These are phyloP conservation scores for Lipomyces starkeyi DNA, from an alignment of 805 yeast species.

Conservation along the genomic window DNA sequence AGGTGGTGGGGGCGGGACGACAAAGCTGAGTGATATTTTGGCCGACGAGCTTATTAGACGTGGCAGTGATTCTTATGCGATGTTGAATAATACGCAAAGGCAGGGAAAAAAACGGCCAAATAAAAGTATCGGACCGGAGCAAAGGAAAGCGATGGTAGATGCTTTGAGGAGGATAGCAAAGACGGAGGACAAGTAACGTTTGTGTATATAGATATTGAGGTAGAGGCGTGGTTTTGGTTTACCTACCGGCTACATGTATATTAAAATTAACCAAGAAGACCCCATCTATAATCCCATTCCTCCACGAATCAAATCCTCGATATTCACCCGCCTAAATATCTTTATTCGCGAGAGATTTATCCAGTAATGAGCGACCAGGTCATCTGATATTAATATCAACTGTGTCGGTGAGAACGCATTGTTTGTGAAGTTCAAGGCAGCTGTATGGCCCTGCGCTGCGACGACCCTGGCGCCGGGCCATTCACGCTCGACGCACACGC, in stretches of 20 bases:
- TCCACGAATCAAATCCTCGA: constrained; percentile 27
- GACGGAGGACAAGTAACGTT: not conserved
- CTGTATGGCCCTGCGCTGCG: constrained; percentile 35
- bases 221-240: too few relatives aligned
- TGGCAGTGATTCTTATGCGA: not conserved
- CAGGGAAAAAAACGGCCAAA: not conserved
- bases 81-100: not conserved
- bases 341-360: constrained; percentile 21
- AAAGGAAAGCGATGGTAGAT: not conserved
- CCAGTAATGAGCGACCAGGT: constrained; percentile 34
- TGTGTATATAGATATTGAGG: not conserved
- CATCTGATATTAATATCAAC: constrained; percentile 24
- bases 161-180: not conserved
- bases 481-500: constrained; percentile 29
- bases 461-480: constrained; percentile 37
- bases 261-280: too few relatives aligned
- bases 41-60: not conserved
- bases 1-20: not conserved
- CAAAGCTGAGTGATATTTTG: not conserved
- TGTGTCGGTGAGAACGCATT: constrained; percentile 29
- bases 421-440: constrained; percentile 30
- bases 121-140: not conserved
- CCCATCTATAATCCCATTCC: not conserved
- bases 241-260: too few relatives aligned
- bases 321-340: constrained; percentile 25